These are phyloP conservation scores for Trichoderma aggressivum DNA, from an alignment of 2,329 filamentous ascomycete species.

Conservation along the genomic window DNA sequence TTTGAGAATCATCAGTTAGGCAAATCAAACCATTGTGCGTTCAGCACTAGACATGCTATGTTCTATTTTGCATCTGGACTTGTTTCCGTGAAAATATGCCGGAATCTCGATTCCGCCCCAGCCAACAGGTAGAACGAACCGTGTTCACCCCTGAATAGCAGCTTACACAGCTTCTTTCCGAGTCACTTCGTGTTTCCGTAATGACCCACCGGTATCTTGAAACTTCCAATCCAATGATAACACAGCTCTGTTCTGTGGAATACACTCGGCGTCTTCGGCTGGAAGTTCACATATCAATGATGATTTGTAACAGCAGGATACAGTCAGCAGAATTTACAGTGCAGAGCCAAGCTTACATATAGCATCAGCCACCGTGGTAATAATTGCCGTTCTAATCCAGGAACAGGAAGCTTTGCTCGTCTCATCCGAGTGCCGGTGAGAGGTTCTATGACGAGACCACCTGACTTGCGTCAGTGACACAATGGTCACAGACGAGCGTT, in stretches of 20 bases:
- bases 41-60: constrained; percentile 20
- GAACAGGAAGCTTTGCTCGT: not conserved
- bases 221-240: not conserved
- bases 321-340: not conserved
- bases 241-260: not conserved
- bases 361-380: not conserved
- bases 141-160: not conserved
- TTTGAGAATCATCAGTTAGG: constrained; percentile 33
- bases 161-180: not conserved
- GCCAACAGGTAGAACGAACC: not conserved
- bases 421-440: not conserved
- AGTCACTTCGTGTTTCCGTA: not conserved
- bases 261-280: not conserved
- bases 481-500: constrained; percentile 9
- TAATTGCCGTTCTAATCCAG: not conserved
- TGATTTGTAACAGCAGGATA: not conserved
- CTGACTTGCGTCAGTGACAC: constrained; percentile 18
- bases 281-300: not conserved
- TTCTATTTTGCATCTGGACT: not conserved
- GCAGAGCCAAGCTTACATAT: not conserved
- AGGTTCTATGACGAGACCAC: constrained; percentile 9
- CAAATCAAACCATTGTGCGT: constrained; percentile 35
- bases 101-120: not conserved
- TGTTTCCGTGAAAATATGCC: not conserved
- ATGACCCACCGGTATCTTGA: not conserved